These are phyloP conservation scores for Podospora anserina DNA, from an alignment of 495 filamentous ascomycete genomes.

Conservation along the genomic window DNA sequence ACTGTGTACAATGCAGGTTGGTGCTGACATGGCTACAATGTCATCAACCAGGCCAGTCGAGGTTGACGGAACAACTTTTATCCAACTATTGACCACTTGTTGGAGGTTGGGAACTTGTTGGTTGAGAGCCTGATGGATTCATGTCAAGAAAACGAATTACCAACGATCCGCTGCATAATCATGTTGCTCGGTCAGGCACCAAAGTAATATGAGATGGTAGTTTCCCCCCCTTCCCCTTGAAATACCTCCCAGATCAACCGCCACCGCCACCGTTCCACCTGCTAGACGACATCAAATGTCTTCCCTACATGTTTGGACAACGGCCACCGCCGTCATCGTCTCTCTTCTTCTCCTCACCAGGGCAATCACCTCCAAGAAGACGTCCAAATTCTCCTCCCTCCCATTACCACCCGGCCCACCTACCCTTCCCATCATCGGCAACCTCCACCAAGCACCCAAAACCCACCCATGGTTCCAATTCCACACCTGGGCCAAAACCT, in stretches of 20 bases:
- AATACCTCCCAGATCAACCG: no score
- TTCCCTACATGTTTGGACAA: background rate
- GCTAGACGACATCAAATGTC: no score
- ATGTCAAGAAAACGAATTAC: no score
- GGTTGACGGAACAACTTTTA: no score
- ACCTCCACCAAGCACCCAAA: constrained; percentile 51
- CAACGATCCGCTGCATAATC: no score
- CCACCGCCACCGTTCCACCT: no score
- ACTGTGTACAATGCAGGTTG: background rate
- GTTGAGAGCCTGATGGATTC: no score
- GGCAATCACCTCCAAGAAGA: background rate
- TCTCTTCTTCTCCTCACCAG: background rate
- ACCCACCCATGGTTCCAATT: constrained; percentile 53
- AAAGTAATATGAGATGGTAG: no score
- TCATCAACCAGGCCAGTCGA: background rate
- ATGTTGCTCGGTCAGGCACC: no score
- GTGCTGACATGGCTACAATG: background rate
- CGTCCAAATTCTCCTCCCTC: constrained; percentile 2
- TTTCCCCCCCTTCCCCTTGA: no score
- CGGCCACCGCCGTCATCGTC: background rate
- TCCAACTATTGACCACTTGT: no score
- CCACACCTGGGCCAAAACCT: constrained; percentile 41
- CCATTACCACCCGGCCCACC: constrained; percentile 54
- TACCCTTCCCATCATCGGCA: constrained; percentile 55
- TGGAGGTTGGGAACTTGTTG: no score